Evolutionary conservation across 306 rosid species (phyloP).

Genomic region (Ceratonia siliqua): DNA sequence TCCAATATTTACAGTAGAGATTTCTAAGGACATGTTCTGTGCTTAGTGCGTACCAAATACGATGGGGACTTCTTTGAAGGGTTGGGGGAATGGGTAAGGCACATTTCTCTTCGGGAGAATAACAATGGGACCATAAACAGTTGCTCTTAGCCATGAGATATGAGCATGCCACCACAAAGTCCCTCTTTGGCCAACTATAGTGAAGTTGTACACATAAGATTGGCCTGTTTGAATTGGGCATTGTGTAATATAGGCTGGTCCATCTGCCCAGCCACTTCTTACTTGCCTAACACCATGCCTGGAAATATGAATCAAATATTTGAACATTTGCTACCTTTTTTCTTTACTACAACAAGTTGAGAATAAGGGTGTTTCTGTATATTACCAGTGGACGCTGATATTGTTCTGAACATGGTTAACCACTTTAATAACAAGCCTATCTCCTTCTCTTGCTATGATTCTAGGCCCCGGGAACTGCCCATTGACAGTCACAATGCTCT

Average conservation of each 20-base stretch:
- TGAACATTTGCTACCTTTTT: not conserved
- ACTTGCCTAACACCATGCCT: conserved; percentile 55
- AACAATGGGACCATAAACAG: conserved; percentile 48
- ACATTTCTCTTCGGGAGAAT: conserved; percentile 48
- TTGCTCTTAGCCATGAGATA: conserved; percentile 56
- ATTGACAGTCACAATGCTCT: conserved; percentile 55
- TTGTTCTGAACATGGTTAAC: conserved; percentile 50
- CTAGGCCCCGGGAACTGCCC: conserved; percentile 56
- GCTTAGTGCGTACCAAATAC: conserved; percentile 33
- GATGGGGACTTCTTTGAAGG: conserved; percentile 53
- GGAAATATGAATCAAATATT: not conserved
- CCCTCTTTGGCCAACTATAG: conserved; percentile 52
- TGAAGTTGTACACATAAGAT: conserved; percentile 50
- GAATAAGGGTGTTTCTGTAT: not conserved
- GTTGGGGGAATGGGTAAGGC: conserved; percentile 56
- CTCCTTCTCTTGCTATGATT: conserved; percentile 60
- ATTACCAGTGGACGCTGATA: conserved; percentile 53
- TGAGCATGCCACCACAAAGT: conserved; percentile 62
- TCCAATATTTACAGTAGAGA: not conserved
- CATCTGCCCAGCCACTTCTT: conserved; percentile 62
- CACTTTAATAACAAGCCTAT: conserved; percentile 52
- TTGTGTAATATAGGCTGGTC: conserved; percentile 56
- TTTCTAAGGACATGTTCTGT: not conserved
- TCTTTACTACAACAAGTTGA: not conserved
- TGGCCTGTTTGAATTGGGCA: conserved; percentile 57